phyloP scores from a whole-genome alignment of 2,329 filamentous ascomycete species.

The Dactylella cylindrospora region DNA sequence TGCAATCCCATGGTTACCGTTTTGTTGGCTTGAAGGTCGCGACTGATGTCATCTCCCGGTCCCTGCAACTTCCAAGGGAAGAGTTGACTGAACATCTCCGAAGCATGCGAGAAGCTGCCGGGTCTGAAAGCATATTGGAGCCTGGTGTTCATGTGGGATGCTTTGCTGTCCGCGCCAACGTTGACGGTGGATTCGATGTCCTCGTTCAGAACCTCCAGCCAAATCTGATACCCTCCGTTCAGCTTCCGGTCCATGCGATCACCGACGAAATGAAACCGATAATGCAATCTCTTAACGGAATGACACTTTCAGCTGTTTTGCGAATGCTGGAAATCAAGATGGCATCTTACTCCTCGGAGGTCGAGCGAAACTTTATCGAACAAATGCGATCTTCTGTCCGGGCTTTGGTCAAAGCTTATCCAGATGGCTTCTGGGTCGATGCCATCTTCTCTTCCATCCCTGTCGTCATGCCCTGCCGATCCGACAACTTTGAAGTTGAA shows the following conservation, averaged over 20 bases:
- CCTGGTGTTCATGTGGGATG: constrained; percentile 62
- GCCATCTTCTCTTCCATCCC: constrained; percentile 55
- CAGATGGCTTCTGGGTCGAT: constrained; percentile 56
- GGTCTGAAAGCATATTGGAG: constrained; percentile 55
- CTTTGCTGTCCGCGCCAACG: constrained; percentile 58
- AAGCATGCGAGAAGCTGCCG: constrained; percentile 64
- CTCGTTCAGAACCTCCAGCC: constrained; percentile 61
- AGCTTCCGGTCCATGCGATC: constrained; percentile 59
- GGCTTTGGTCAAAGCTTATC: constrained; percentile 54
- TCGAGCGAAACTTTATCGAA: constrained; percentile 36
- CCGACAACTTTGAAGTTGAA: constrained; percentile 45
- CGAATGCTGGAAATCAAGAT: constrained; percentile 54
- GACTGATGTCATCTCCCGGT: constrained; percentile 66
- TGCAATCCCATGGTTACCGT: constrained; percentile 73
- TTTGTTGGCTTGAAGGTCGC: constrained; percentile 73
- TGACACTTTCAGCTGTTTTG: constrained; percentile 52
- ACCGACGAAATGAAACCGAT: constrained; percentile 58
- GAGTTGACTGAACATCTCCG: constrained; percentile 65
- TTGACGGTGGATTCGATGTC: constrained; percentile 63
- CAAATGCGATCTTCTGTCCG: constrained; percentile 49
- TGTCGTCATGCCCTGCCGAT: constrained; percentile 55
- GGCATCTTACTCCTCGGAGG: constrained; percentile 55
- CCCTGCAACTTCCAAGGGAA: constrained; percentile 69
- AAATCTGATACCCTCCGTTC: constrained; percentile 64
- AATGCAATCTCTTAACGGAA: constrained; percentile 53